phyloP scores from a whole-genome alignment of 2,329 filamentous ascomycete species.

The Paecilomyces sp. region DNA sequence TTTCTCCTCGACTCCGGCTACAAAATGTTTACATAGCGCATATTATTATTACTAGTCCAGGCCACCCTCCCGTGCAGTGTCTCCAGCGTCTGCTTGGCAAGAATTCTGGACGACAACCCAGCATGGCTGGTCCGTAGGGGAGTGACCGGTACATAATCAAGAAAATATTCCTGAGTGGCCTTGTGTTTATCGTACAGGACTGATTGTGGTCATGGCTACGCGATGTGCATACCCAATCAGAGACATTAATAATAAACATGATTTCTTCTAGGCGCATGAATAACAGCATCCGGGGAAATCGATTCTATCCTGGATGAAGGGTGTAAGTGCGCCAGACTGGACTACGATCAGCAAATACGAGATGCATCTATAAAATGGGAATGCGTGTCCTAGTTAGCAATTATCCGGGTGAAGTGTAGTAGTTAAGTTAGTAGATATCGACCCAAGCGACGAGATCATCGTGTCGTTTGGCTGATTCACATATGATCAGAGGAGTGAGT shows the following conservation, averaged over 20 bases:
- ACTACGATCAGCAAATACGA: too few relatives aligned
- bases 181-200: not conserved
- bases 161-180: not conserved
- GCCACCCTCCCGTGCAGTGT: not conserved
- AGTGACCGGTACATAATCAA: not conserved
- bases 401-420: too few relatives aligned
- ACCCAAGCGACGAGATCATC: not conserved
- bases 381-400: too few relatives aligned
- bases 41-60: not conserved
- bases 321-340: not conserved
- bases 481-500: not conserved
- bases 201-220: not conserved
- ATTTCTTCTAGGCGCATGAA: not conserved
- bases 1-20: not conserved
- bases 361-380: too few relatives aligned
- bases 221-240: not conserved
- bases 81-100: not conserved
- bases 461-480: not conserved
- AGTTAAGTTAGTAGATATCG: not conserved
- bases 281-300: not conserved
- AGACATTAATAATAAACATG: not conserved
- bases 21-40: not conserved
- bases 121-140: not conserved
- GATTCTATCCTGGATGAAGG: not conserved
- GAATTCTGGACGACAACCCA: not conserved